Percentiles rank a stretch among this genome's conserved stretches.
phyloP scores from a whole-genome alignment of 1,139 yeast species.

The Yamadazyma aaseri region DNA sequence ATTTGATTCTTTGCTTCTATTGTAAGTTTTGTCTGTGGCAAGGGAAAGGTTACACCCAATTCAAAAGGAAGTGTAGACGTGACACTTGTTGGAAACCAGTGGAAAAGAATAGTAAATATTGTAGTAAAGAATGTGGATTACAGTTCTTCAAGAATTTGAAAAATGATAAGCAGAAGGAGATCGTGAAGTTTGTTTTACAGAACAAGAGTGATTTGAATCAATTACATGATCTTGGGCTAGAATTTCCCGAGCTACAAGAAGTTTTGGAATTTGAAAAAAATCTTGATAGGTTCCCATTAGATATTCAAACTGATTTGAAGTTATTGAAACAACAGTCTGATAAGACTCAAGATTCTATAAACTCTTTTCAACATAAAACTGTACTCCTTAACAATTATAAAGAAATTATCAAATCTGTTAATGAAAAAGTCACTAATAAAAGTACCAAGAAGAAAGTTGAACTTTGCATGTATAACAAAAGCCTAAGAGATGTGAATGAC shows the following conservation, averaged over 20 bases:
- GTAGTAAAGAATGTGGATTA: slow-evolving; percentile 71
- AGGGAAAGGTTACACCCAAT: slow-evolving; percentile 45
- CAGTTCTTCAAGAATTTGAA: slow-evolving; percentile 39
- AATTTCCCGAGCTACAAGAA: slow-evolving; percentile 41
- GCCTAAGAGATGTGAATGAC: slow-evolving; percentile 8
- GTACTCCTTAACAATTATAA: slow-evolving; percentile 29
- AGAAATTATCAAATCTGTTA: slow-evolving; percentile 36
- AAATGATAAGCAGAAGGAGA: slow-evolving; percentile 3
- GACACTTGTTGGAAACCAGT: slow-evolving; percentile 62
- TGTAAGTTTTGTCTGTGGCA: slow-evolving; percentile 73
- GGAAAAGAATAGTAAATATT: slow-evolving; percentile 59
- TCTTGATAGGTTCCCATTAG: slow-evolving; percentile 29
- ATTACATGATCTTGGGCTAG: slow-evolving; percentile 26
- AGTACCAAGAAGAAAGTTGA: slow-evolving; percentile 22
- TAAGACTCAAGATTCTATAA: slow-evolving; percentile 19
- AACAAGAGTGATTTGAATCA: slow-evolving; percentile 13
- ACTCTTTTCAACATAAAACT: slow-evolving; percentile 17
- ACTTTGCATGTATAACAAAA: slow-evolving; percentile 14
- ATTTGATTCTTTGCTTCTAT: slow-evolving; percentile 61
- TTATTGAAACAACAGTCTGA: slow-evolving; percentile 22
- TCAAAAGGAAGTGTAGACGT: slow-evolving; percentile 78
- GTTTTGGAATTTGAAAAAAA: slow-evolving; percentile 28
- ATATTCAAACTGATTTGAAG: slow-evolving; percentile 23
- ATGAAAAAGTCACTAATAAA: slow-evolving; percentile 28
- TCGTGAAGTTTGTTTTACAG: slow-evolving; percentile 17